These are phyloP conservation scores for Wallacemonas sp. DNA, from an alignment of 208 protist genomes.

Conservation along the genomic window DNA sequence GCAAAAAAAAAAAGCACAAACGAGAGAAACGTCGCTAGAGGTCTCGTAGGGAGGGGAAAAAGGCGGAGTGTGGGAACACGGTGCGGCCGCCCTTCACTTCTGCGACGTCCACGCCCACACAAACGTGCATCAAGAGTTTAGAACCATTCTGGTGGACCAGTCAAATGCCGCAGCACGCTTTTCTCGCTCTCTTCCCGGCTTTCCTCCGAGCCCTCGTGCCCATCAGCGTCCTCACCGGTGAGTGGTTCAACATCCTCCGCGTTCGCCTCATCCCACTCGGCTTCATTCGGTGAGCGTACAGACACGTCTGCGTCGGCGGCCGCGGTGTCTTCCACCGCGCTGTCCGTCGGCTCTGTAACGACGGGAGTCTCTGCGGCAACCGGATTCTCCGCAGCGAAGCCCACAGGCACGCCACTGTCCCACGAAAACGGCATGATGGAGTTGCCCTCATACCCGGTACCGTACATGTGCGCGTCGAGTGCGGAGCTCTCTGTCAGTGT, in stretches of 20 bases:
- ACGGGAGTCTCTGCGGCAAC: background rate
- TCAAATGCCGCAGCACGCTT: background rate
- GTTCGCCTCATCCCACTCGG: background rate
- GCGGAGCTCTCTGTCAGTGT: no score
- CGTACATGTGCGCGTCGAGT: no score
- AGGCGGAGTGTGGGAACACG: no score
- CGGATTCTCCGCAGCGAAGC: no score
- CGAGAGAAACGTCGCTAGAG: background rate
- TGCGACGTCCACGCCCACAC: no score
- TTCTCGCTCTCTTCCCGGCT: background rate
- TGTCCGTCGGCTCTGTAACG: background rate
- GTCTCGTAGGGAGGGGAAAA: background rate
- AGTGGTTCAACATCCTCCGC: background rate
- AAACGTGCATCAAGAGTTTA: no score
- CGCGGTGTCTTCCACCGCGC: background rate
- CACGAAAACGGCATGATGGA: no score
- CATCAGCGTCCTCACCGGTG: background rate
- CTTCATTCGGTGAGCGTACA: background rate
- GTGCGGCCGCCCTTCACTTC: no score
- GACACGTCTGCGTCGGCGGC: background rate
- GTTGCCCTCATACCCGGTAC: no score
- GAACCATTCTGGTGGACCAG: constrained; percentile 4
- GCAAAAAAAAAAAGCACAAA: background rate
- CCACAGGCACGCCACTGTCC: no score
- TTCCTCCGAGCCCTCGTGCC: background rate